Evolutionary conservation across 352 stramenopile genomes (phyloP), one percentile per base, ranked within the genome.

Genomic region (Phytopythium montanum): DNA sequence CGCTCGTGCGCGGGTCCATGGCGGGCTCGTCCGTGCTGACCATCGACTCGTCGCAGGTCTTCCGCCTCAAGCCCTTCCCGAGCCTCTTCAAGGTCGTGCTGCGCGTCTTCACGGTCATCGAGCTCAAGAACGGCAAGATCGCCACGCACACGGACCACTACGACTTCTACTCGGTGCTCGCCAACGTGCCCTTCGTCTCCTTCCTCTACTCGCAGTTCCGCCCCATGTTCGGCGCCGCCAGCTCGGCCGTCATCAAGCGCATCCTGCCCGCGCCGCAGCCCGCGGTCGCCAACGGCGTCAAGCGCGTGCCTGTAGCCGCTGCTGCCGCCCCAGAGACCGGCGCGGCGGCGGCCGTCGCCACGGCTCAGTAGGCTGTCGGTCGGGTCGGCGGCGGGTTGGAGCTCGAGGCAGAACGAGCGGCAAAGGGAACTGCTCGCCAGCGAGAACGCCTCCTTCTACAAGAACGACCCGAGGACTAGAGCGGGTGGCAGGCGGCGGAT

Each of bases 121-220:
- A 94, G 72, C 81, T 94, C 48, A 84, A 88, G 65, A 88, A 91
- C 56, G 77, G 77, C 59, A 84, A 85, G 59, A 81, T 94, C 59
- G 76, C 81, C 19, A 82, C 70, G 34, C 85, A 94, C 70, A 94
- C 85, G 64, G 85, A 94, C 65, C 85, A 94, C 66, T 94, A 72
- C 58, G 83, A 92, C 62, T 87, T 94, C 31, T 89, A 87, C 62
- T 90, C 82, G 59, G 85, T 94, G 60, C 61, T 94, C 39, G 65
- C 79, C 29, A 92, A 91, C 66, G 68, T 94, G 21, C 85, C 85
- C 41, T 76, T 94, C 41, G 67, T 91, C 6, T 68, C 81, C 51
- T 94, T 88, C 66, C 81, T 92, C 56, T 94, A 94, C 75, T 68
- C 69, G 54, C 81, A 92, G 59, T 86, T 90, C 62, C 84, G 84